These are phyloP conservation scores for Pythium folliculosum DNA, from an alignment of 352 stramenopile species.

Conservation along the genomic window DNA sequence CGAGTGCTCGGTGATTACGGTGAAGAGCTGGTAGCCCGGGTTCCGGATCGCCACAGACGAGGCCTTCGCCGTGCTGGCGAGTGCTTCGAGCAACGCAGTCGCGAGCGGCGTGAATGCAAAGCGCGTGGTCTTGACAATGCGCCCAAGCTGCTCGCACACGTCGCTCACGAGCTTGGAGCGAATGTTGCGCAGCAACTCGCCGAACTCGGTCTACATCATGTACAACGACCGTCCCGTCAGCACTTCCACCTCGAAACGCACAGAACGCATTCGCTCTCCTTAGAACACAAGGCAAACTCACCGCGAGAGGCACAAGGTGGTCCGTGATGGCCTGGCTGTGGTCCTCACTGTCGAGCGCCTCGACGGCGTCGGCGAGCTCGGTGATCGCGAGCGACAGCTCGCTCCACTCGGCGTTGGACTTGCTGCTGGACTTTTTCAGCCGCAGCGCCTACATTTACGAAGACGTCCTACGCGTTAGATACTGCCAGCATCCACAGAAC, in stretches of 20 bases:
- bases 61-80: slow-evolving; percentile 54
- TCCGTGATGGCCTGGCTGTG: slow-evolving; percentile 33
- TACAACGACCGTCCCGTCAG: neutral
- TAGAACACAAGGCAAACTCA: slow-evolving; percentile 25
- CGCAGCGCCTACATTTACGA: slow-evolving; percentile 22
- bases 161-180: slow-evolving; percentile 58
- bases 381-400: slow-evolving; percentile 40
- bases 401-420: slow-evolving; percentile 43
- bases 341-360: slow-evolving; percentile 32
- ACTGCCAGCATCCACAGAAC: no score
- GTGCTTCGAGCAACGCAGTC: slow-evolving; percentile 51
- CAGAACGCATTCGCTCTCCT: neutral
- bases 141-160: slow-evolving; percentile 44
- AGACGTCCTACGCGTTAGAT: no score
- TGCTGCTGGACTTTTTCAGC: slow-evolving; percentile 15
- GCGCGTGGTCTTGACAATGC: slow-evolving; percentile 50
- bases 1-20: slow-evolving; percentile 52
- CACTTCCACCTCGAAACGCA: neutral
- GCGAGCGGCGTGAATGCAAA: slow-evolving; percentile 55
- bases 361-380: slow-evolving; percentile 50
- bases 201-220: slow-evolving; percentile 51
- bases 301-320: slow-evolving; percentile 49
- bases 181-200: slow-evolving; percentile 41
- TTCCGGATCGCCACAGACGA: slow-evolving; percentile 53
- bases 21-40: slow-evolving; percentile 52